These are phyloP conservation scores for Vaucheria bursata DNA, from an alignment of 352 stramenopile species.

Conservation along the genomic window DNA sequence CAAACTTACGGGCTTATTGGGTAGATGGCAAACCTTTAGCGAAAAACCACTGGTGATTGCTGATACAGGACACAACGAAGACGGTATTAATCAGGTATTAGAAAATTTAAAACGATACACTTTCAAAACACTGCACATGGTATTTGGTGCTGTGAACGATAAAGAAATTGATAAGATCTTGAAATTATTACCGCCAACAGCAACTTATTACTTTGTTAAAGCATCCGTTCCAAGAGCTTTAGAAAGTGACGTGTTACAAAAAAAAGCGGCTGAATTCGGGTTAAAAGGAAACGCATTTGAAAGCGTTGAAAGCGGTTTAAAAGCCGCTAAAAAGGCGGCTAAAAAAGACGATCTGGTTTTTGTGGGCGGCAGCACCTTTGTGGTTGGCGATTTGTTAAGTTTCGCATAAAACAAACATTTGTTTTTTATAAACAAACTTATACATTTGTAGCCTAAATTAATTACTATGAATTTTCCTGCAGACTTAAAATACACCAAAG, in stretches of 20 bases:
- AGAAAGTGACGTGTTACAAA: neutral
- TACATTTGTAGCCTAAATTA: too few species aligned
- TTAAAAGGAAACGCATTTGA: neutral
- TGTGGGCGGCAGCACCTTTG: neutral
- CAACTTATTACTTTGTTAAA: neutral
- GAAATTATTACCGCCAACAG: neutral
- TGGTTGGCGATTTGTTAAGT: neutral
- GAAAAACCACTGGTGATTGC: neutral
- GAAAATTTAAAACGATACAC: neutral
- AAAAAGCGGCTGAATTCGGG: neutral
- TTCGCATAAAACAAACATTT: too few species aligned
- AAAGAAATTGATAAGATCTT: neutral
- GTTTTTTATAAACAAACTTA: too few species aligned
- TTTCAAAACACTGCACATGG: neutral
- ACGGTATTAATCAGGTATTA: neutral
- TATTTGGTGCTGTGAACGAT: neutral
- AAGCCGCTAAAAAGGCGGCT: neutral
- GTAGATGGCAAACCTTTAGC: neutral
- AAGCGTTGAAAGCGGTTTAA: neutral
- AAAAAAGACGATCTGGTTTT: neutral
- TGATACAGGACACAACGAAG: neutral
- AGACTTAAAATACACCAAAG: too few species aligned
- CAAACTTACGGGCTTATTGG: neutral
- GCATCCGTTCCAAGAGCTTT: neutral
- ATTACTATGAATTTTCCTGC: too few species aligned